These are phyloP conservation scores for Bacidia gigantensis DNA, from an alignment of 495 filamentous ascomycete species.

Conservation along the genomic window DNA sequence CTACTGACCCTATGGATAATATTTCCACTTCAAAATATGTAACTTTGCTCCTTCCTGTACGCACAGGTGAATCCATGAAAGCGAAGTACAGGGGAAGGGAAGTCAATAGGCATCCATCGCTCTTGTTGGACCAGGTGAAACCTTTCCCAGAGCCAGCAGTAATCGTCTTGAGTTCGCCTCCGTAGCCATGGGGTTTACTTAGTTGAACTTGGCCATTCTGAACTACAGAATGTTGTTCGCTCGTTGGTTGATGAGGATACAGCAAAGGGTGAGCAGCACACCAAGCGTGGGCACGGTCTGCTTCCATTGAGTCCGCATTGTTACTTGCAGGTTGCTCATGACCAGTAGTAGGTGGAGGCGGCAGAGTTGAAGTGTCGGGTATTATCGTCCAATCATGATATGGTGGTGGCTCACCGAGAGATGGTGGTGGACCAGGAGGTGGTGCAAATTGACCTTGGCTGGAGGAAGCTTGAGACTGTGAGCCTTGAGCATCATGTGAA, in stretches of 20 bases:
- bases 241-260: conserved; percentile 35
- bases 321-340: conserved; percentile 53
- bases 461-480: background rate
- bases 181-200: conserved; percentile 33
- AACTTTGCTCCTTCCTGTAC: conserved; percentile 37
- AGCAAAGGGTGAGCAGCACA: conserved; percentile 51
- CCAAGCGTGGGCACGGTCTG: conserved; percentile 60
- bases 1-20: conserved; percentile 27
- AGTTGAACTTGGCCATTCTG: conserved; percentile 32
- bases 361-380: conserved; percentile 66
- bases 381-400: conserved; percentile 75
- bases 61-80: conserved; percentile 48
- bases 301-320: conserved; percentile 58
- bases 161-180: conserved; percentile 26
- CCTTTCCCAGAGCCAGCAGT: conserved; percentile 32
- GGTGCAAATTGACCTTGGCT: background rate
- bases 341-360: conserved; percentile 63
- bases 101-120: conserved; percentile 41
- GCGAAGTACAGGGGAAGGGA: conserved; percentile 68
- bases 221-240: conserved; percentile 27
- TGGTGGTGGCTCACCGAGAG: conserved; percentile 33
- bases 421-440: conserved; percentile 16
- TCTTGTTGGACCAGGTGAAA: conserved; percentile 23
- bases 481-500: background rate
- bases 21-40: conserved; percentile 75